Evolutionary conservation across 169 alveolate genomes (phyloP), one percentile per base, ranked within the genome.

Genomic region (Cryptosporidium felis): DNA sequence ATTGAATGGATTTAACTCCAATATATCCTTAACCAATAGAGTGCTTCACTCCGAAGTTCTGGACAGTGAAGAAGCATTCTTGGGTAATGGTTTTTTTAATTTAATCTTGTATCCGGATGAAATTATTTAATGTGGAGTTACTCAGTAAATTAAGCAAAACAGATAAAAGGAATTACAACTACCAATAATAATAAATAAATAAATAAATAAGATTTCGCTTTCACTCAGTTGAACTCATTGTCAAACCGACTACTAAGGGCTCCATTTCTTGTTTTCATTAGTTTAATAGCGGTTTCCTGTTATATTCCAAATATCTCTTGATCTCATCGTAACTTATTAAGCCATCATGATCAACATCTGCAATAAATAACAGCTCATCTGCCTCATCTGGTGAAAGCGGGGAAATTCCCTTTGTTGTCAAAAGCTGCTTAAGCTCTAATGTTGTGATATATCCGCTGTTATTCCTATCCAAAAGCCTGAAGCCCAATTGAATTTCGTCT

Each of bases 311-410:
- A 56, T 74, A 74, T 53, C 85, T 49, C 59, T 74, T 74, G 28
- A 74, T 74, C 40, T 74, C 85, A 0, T 74, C 85, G 23, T 74
- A 74, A 56, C 85, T 74, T 53, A 74, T 74, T 21, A 74, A 56
- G n/a, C 85, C 85, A 38, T 74, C 85, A 53, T 74, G 46, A 36
- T 74, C 59, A 21, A 53, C 74, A 74, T 74, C 85, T 32, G 85
- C 85, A 53, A 74, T 58, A 23, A 74, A 74, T 21, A 74, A 38
- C 18, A 74, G 58, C n/a, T 74, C 85, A 36, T 74, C 85, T 21
- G 85, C 85, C 30, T 74, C 85, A 23, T 74, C 85, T 1, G 85
- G 38, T 26, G 74, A 16, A 2, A 74, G 44, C 26, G 85, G 85
- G 9, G 85, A 74, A 21, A 74, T 74, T 32, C 85, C 85, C 26